These are phyloP conservation scores for Vaccinium myrtillus DNA, from an alignment of 148 eudicot species.

Conservation along the genomic window DNA sequence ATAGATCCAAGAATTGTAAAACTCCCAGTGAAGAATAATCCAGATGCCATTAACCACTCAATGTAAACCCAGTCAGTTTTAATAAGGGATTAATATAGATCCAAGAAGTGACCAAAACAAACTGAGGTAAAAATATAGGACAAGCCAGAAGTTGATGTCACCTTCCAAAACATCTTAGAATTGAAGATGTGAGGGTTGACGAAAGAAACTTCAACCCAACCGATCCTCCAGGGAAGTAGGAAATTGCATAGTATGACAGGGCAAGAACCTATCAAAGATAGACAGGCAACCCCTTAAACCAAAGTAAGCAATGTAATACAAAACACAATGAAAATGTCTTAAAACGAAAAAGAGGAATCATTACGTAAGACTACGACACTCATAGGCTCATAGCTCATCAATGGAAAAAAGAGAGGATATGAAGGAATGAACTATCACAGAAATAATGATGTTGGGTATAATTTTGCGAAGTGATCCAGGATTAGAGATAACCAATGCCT, in stretches of 20 bases:
- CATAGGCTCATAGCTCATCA: background rate
- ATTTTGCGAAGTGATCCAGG: background rate
- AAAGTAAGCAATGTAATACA: background rate
- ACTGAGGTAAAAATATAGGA: background rate
- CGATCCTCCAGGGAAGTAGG: constrained; percentile 68
- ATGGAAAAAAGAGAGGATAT: background rate
- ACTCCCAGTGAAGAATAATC: background rate
- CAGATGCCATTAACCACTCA: background rate
- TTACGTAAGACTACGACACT: background rate
- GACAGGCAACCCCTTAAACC: background rate
- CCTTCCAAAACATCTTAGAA: constrained; percentile 55
- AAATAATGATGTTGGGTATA: background rate
- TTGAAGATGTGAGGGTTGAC: constrained; percentile 44
- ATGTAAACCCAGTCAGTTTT: background rate
- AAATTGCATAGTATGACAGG: constrained; percentile 51
- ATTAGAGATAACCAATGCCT: background rate
- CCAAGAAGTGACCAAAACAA: background rate
- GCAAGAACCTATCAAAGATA: constrained; percentile 45
- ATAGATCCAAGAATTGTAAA: background rate
- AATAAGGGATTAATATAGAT: background rate
- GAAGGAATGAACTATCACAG: background rate
- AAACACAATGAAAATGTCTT: background rate
- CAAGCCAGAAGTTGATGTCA: constrained; percentile 24
- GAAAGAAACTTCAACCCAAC: constrained; percentile 53
- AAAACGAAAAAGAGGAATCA: background rate